Base-by-base conservation (phyloP, 495 filamentous ascomycete genomes). In the Penicillium alfredii region DNA sequence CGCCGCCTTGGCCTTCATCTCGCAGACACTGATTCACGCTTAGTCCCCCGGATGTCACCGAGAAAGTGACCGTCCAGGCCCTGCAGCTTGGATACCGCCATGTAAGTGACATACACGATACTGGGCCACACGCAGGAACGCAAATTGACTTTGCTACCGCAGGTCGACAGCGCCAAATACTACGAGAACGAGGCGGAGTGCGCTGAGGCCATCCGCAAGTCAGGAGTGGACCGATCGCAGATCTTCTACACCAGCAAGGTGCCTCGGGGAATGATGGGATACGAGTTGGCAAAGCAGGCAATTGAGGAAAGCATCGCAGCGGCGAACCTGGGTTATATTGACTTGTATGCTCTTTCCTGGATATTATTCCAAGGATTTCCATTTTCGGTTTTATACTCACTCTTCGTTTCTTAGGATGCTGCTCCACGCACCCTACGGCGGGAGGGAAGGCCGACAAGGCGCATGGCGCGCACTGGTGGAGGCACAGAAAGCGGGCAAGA, bases 1-100 rank as follows among this genome's bases (percentile, higher is more conserved):
- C 14, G 8, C 15, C 8, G 10, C 25, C 24, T 13, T 10, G 11
- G 22, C 38, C 7, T 20, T n/a, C 36, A 12, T 23, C 31, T 43
- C n/a, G n/a, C n/a, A n/a, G n/a, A n/a, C 16, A 40, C 31, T 47
- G n/a, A 51, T 27, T 8, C 23, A 29, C 13, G 3, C 20, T 11
- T 33, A 77, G 71, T 8, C 77, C 77, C 4, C 52, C 75, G n/a
- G 57, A 66, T 53, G 60, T 68, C 10, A 72, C 74, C 16, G 73
- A 78, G 62, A 59, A 64, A 27, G 69, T 81, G 27, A 66, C 76
- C 19, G 38, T 68, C 6, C 74, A 86, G 45, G 78, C 86, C 3
- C 59, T 92, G 32, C 66, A 80, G 47, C 53, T 61, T 4, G 86
- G 86, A 23, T 92, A 89, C 45, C 78, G 80, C 27, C 85, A 86